Base-by-base conservation (phyloP, 257 asterid genomes). In the Schizonepeta tenuifolia region DNA sequence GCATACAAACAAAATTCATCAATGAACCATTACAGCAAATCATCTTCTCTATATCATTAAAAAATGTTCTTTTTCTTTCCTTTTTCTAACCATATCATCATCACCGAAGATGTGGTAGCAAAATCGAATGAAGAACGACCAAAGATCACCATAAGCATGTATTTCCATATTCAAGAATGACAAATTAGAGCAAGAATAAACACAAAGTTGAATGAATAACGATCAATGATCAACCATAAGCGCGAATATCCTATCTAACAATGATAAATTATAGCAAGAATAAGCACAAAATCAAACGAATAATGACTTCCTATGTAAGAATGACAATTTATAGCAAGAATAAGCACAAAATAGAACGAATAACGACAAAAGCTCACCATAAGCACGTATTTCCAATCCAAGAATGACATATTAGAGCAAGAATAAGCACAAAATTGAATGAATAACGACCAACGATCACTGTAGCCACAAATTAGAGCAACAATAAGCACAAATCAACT, bases 201-300 rank as follows among this genome's bases (percentile, higher is more conserved):
- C 14, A 65, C 57, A 10, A 17, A 51, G 18, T 7, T 28, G 7
- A 55, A 26, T 31, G 65, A 51, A 49, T 9, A 14, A 72, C 3
- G 2, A 9, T 3, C 43, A 38, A 38, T 7, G 10, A 38, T 38
- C 11, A 38, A 28, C n/a, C 40, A 75, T 43, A 33, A 57, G 8
- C 17, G 7, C 40, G 17, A 1, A 65, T 41, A 4, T 10, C 22
- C 12, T 6, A 22, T 21, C 36, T 35, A 59, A 73, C 14, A 61
- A 38, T 10, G 40, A 58, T 41, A 58, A 56, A 17, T 51, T 74
- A 40, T 11, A 22, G 28, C 28, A 69, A 28, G 36, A 64, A 75
- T 9, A 31, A 73, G 14, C 18, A 64, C 22, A 7, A 47, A 47
- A 47, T n/a, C 54, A 7, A 31, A 31, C 0, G 7, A 31, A 31